Evolutionary conservation across 1,284 basidiomycete species (phyloP).

Genomic region (Ganoderma leucocontextum): DNA sequence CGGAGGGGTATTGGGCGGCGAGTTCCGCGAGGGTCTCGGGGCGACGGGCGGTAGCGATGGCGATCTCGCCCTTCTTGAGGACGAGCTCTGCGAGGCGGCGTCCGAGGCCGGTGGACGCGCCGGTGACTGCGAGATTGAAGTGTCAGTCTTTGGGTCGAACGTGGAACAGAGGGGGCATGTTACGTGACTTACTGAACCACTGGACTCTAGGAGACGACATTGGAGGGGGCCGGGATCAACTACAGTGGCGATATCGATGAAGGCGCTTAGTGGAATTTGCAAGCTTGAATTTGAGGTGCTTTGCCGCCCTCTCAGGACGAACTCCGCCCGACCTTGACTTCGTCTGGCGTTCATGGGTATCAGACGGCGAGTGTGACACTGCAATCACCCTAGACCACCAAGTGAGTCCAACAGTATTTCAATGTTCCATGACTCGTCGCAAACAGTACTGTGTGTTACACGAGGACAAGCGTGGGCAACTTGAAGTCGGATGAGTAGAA

Average conservation of each 20-base stretch:
- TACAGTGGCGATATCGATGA: neutral
- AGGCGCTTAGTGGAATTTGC: neutral
- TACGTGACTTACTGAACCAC: slow-evolving; percentile 8
- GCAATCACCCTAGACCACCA: neutral
- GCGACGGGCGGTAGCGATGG: slow-evolving; percentile 42
- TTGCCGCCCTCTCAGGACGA: neutral
- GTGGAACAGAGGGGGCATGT: too few species aligned
- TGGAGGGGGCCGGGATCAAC: neutral
- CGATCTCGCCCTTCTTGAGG: slow-evolving; percentile 41
- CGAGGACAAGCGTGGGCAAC: neutral
- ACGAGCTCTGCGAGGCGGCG: slow-evolving; percentile 35
- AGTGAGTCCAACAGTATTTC: neutral
- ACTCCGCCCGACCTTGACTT: neutral
- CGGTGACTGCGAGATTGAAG: slow-evolving; percentile 6
- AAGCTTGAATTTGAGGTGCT: neutral
- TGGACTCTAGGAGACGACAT: slow-evolving; percentile 3
- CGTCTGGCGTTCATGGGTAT: neutral
- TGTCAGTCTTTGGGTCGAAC: neutral
- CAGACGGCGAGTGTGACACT: neutral
- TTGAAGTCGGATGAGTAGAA: neutral
- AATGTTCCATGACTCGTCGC: neutral
- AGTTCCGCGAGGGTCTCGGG: slow-evolving; percentile 38
- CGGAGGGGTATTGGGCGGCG: slow-evolving; percentile 24
- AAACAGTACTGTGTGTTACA: neutral
- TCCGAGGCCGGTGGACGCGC: slow-evolving; percentile 39